Evolutionary conservation across 2,329 filamentous ascomycete genomes (phyloP), one percentile per base, ranked within the genome.

Genomic region (Stagonosporopsis cucurbitacearum): DNA sequence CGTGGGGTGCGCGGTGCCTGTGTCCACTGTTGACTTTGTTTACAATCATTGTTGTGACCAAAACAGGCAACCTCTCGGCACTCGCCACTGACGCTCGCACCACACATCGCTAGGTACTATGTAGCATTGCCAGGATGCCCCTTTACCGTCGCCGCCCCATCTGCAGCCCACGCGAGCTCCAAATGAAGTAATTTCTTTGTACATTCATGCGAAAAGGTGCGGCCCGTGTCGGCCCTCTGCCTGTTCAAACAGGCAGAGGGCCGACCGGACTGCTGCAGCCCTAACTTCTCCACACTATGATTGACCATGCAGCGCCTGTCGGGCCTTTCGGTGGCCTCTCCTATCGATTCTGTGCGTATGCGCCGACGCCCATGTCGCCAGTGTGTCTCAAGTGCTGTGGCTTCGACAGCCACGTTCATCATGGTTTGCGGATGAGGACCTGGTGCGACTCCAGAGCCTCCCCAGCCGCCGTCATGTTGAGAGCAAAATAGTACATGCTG

Each of bases 271-370:
- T 22, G 43, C 53, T 45, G 48, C 42, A 51, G 37, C 57, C 57
- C 68, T 67, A 64, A 50, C n/a, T 58, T 69, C 68, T 71, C 69
- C 69, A 63, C 70, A 70, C 65, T 67, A 67, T 71, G 63, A 67
- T 70, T 65, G 60, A 41, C 57, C 58, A 43, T 64, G 62, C 58
- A 60, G 54, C 61, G 43, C 30, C 53, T 48, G 48, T 51, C 53
- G 53, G 53, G 30, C 53, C 47, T 48, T 48, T 45, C 30, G 42
- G 57, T 53, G 53, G 54, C 59, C 54, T 61, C 39, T 60, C 39
- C 54, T 62, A 64, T 63, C 59, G 59, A 60, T 62, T 64, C 53
- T 47, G 47, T 25, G 36, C 36, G 23, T 43, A 47, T n/a, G 23
- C 46, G n/a, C 23, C 46, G n/a, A 36, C 44, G 23, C 33, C 22